Evolutionary conservation across 228 moss, liverwort and hornwort species (phyloP).

Genomic region (Sphagnum fallax): DNA sequence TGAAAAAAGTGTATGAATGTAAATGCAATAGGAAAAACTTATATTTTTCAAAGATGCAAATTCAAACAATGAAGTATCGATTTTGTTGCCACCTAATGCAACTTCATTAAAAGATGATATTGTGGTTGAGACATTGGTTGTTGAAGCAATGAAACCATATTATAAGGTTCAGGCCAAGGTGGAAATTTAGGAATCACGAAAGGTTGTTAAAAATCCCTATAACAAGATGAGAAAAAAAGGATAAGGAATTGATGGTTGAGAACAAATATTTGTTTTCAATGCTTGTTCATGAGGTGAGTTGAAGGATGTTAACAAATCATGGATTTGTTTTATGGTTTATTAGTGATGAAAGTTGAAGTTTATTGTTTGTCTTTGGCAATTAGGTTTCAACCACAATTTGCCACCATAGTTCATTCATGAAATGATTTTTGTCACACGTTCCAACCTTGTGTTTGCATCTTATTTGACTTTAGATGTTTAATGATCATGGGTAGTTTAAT

Average conservation of each 20-base stretch:
- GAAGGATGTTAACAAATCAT: no score
- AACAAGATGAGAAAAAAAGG: conserved; percentile 73
- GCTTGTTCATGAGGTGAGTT: conserved; percentile 52
- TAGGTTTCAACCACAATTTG: no score
- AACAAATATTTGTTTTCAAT: conserved; percentile 78
- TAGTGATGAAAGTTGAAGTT: no score
- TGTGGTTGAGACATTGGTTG: conserved; percentile 26
- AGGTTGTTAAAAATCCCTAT: conserved; percentile 62
- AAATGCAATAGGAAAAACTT: conserved; percentile 93
- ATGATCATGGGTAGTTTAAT: no score
- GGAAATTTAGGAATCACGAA: not conserved
- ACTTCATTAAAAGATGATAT: conserved; percentile 57
- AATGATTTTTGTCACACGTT: no score
- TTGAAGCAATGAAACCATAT: conserved; percentile 30
- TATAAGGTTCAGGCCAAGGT: conserved; percentile 37
- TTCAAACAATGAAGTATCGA: conserved; percentile 47
- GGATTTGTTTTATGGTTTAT: no score
- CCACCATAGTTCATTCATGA: no score
- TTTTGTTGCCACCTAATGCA: conserved; percentile 42
- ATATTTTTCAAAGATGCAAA: conserved; percentile 77
- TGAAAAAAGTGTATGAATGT: conserved; percentile 38
- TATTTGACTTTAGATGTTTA: no score
- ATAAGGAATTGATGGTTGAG: conserved; percentile 71
- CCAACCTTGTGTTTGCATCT: no score
- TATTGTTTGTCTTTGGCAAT: no score